Conservation (phyloP, 148 eudicot species). For the Camellia sinensis region DNA sequence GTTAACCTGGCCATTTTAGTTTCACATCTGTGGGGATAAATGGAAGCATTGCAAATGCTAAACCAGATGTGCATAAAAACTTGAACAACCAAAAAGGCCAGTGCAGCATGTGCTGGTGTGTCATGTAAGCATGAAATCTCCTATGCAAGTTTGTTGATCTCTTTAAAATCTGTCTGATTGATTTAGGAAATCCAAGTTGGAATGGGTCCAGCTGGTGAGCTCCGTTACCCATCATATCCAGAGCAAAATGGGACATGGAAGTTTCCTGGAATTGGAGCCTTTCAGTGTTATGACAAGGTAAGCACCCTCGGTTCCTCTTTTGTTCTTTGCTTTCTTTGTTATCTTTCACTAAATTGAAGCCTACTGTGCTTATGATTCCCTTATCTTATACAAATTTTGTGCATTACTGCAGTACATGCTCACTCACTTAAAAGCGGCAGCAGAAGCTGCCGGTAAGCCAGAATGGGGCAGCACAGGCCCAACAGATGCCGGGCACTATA, state of each 20-base stretch:
- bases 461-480: conserved; percentile 97
- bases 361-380: background rate
- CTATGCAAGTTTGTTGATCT: background rate
- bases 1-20: background rate
- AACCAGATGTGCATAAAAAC: background rate
- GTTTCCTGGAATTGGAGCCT: conserved; percentile 96
- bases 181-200: conserved; percentile 97
- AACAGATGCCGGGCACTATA: conserved; percentile 85
- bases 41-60: background rate
- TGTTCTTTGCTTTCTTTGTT: background rate
- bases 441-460: conserved; percentile 80
- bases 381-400: background rate
- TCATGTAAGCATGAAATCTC: background rate
- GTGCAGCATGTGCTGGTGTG: background rate
- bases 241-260: conserved; percentile 91
- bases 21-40: background rate
- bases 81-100: background rate
- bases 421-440: conserved; percentile 76
- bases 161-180: background rate
- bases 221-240: conserved; percentile 95
- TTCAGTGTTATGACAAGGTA: conserved; percentile 97
- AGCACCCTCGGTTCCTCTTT: background rate
- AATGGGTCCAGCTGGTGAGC: conserved; percentile 99
- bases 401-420: conserved; percentile 61
- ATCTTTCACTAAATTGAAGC: background rate